Evolutionary conservation across 2,329 filamentous ascomycete genomes (phyloP).

Genomic region (Neonectria magnoliae): DNA sequence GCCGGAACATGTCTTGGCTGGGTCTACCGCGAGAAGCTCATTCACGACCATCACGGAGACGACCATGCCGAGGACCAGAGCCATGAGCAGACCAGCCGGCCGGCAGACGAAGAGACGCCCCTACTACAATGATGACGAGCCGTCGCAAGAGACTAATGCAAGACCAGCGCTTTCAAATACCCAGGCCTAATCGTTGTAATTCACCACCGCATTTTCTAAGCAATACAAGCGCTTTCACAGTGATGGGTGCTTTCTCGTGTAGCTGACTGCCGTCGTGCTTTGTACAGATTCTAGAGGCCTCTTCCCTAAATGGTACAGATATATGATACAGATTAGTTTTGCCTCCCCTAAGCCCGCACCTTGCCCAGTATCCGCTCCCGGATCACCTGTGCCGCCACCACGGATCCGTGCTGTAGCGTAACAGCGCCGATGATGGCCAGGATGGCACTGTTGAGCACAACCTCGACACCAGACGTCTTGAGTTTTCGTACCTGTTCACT

Average conservation of each 20-base stretch:
- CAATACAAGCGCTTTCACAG: constrained; percentile 36
- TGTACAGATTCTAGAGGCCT: constrained; percentile 41
- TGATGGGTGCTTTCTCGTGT: constrained; percentile 24
- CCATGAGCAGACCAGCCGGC: constrained; percentile 13
- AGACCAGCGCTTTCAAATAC: constrained; percentile 15
- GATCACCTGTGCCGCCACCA: constrained; percentile 77
- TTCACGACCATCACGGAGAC: constrained; percentile 40
- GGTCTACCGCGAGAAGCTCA: constrained; percentile 52
- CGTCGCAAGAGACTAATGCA: not conserved
- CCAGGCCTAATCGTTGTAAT: constrained; percentile 27
- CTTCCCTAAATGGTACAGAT: constrained; percentile 43
- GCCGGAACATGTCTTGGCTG: constrained; percentile 52
- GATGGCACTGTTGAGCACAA: constrained; percentile 79
- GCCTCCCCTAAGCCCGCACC: constrained; percentile 31
- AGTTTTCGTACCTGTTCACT: constrained; percentile 69
- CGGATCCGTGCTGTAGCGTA: constrained; percentile 86
- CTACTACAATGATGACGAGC: constrained; percentile 40
- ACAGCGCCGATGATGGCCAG: constrained; percentile 90
- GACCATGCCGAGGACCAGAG: constrained; percentile 21
- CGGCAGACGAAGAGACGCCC: constrained; percentile 48
- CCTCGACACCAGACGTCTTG: constrained; percentile 75
- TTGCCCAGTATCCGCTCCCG: constrained; percentile 76
- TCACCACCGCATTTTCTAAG: constrained; percentile 32
- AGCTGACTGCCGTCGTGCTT: constrained; percentile 35
- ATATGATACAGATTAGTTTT: constrained; percentile 44